These are phyloP conservation scores for Lignosus rhinocerotis DNA, from an alignment of 1,284 basidiomycete genomes.

Conservation along the genomic window DNA sequence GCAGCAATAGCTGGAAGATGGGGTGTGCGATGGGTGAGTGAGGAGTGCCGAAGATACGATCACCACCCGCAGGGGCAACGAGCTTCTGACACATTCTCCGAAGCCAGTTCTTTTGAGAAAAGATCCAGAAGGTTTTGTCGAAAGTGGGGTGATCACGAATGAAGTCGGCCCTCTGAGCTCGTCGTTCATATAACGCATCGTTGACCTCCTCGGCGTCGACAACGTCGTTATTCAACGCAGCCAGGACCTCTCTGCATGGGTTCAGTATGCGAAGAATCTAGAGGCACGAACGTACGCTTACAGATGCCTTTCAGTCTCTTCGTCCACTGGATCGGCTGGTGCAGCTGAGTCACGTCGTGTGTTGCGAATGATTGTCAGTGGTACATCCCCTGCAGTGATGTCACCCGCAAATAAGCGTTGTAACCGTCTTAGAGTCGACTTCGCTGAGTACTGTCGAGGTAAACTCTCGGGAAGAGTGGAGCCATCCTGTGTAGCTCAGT, in stretches of 20 bases:
- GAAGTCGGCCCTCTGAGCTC: slow-evolving; percentile 85
- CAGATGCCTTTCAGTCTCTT: slow-evolving; percentile 74
- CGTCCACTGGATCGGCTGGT: slow-evolving; percentile 46
- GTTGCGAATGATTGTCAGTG: slow-evolving; percentile 56
- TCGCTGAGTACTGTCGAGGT: slow-evolving; percentile 51
- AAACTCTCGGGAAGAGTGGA: slow-evolving; percentile 23
- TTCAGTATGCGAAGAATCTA: not conserved
- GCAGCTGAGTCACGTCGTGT: slow-evolving; percentile 45
- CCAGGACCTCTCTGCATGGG: slow-evolving; percentile 61
- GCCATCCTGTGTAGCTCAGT: slow-evolving; percentile 12
- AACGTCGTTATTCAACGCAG: slow-evolving; percentile 55
- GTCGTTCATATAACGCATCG: slow-evolving; percentile 70
- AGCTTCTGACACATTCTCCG: slow-evolving; percentile 84
- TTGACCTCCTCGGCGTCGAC: slow-evolving; percentile 50
- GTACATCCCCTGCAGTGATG: slow-evolving; percentile 55
- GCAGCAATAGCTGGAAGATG: slow-evolving; percentile 75
- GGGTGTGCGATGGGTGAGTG: slow-evolving; percentile 70
- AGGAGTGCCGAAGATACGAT: slow-evolving; percentile 78
- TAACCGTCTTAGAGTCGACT: slow-evolving; percentile 60
- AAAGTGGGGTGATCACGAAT: slow-evolving; percentile 89
- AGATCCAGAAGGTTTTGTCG: slow-evolving; percentile 90
- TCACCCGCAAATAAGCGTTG: slow-evolving; percentile 72
- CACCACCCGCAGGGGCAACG: slow-evolving; percentile 82
- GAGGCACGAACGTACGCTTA: slow-evolving; percentile 37
- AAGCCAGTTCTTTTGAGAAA: slow-evolving; percentile 79